Evolutionary conservation across 169 alveolate species (phyloP).

Genomic region (Miamiensis avidus): DNA sequence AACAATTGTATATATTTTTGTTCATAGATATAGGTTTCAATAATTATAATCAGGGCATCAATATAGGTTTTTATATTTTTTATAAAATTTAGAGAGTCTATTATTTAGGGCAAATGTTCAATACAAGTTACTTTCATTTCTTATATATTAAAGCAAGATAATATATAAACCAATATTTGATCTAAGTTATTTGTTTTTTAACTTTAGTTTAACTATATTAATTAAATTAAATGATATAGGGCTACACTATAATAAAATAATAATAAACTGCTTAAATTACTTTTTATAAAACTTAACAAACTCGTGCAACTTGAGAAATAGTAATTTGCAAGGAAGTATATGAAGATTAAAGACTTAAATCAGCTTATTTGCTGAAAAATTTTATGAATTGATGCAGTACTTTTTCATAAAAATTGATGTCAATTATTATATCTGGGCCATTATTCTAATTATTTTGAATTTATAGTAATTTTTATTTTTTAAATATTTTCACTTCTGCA

Average conservation of each 20-base stretch:
- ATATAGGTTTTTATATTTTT: too few relatives aligned
- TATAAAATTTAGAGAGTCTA: neutral
- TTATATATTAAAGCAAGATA: neutral
- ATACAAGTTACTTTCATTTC: too few relatives aligned
- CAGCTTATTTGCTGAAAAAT: neutral
- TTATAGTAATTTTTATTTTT: too few relatives aligned
- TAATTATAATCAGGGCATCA: neutral
- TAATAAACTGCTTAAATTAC: neutral
- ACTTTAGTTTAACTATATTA: neutral
- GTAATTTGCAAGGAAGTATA: too few relatives aligned
- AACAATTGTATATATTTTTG: neutral
- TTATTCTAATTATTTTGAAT: too few relatives aligned
- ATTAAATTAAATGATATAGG: neutral
- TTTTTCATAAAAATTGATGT: too few relatives aligned
- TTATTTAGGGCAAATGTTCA: neutral
- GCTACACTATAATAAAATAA: neutral
- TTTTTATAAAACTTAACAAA: neutral
- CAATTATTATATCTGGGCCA: neutral
- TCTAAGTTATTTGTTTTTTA: neutral
- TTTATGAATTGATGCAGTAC: too few relatives aligned
- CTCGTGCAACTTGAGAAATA: neutral
- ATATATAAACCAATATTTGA: neutral
- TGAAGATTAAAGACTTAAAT: neutral
- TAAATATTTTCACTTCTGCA: neutral
- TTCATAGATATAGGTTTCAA: neutral